Evolutionary conservation across 768 basidiomycete genomes (phyloP).

Genomic region (Russula abietina): DNA sequence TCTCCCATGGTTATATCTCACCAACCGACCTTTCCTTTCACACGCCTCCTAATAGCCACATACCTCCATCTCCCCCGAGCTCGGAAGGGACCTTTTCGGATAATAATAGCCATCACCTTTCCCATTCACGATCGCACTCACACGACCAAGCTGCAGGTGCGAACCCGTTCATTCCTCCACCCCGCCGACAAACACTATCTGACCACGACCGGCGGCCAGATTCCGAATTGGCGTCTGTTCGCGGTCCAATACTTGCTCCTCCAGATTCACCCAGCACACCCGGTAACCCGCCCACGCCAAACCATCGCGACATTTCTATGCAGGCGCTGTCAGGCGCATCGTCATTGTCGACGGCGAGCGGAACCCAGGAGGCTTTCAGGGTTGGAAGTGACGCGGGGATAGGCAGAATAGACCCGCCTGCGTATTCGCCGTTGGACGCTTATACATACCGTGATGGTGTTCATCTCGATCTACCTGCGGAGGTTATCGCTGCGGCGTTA

Average conservation of each 20-base stretch:
- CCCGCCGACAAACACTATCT: constrained; percentile 52
- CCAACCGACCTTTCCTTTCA: constrained; percentile 63
- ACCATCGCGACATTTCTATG: constrained; percentile 74
- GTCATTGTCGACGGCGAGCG: constrained; percentile 5
- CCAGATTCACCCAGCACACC: constrained; percentile 75
- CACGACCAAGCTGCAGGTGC: constrained; percentile 62
- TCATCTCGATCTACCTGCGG: constrained; percentile 89
- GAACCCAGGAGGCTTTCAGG: constrained; percentile 4
- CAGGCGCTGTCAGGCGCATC: constrained; percentile 47
- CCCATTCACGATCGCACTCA: constrained; percentile 53
- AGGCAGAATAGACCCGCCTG: constrained; percentile 66
- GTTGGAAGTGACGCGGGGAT: constrained; percentile 35
- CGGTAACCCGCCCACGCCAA: constrained; percentile 75
- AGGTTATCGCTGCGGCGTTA: constrained; percentile 83
- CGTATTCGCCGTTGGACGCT: constrained; percentile 87
- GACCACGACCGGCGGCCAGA: constrained; percentile 61
- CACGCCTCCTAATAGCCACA: constrained; percentile 42
- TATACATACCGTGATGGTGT: constrained; percentile 80
- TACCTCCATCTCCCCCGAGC: constrained; percentile 40
- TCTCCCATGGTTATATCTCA: constrained; percentile 53
- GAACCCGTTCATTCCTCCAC: constrained; percentile 74
- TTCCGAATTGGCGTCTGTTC: constrained; percentile 54
- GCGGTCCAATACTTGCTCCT: constrained; percentile 49
- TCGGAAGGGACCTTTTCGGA: constrained; percentile 27
- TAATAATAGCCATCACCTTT: constrained; percentile 30